Base-by-base conservation (phyloP, 2,329 filamentous ascomycete species). In the Fusarium stilboides region DNA sequence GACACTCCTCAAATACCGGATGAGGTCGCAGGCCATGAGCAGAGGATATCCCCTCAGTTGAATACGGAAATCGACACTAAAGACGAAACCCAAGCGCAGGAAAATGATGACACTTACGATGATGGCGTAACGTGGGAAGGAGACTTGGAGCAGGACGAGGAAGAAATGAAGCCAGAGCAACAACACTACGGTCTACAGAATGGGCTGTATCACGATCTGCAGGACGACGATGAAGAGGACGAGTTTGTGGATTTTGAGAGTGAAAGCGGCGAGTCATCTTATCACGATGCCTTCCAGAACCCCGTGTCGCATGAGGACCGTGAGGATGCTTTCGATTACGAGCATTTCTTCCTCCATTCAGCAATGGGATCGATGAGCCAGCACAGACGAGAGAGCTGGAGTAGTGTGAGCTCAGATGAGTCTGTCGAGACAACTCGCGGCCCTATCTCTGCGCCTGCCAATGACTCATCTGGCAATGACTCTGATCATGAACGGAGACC, bases 241-340 rank as follows among this genome's bases (percentile, higher is more conserved):
- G 78, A 79, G 42, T 75, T 75, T 42, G 71, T 70, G 20, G 81
- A 79, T 45, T 83, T 81, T 31, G 83, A 84, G 22, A 91, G 90
- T 72, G 90, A 93, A 72, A 89, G 89, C 68, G 84, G 88, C 72
- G 85, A 89, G 54, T 87, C 87, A 14, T 82, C 90, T 8, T 90
- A 92, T 73, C 88, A 91, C 72, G 89, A 90, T 71, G 82, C 86
- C 0, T 77, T 85, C 47, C 84, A 88, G 56, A 85, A 88, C 52
- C 86, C 87, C 10, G 81, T 92, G 8, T 93, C 94, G 1, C 95
- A 98, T 75, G 95, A 98, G 80, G 94, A 98, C 78, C 92, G 95
- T 20, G 91, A 94, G 70, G 95, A 98, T 78, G 94, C 94, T 2
- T 98, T 98, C 75, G 95, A 98, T 78, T 98, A 98, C 68, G 93